Evolutionary conservation across 768 basidiomycete species (phyloP).

Genomic region (Tremella fuciformis): DNA sequence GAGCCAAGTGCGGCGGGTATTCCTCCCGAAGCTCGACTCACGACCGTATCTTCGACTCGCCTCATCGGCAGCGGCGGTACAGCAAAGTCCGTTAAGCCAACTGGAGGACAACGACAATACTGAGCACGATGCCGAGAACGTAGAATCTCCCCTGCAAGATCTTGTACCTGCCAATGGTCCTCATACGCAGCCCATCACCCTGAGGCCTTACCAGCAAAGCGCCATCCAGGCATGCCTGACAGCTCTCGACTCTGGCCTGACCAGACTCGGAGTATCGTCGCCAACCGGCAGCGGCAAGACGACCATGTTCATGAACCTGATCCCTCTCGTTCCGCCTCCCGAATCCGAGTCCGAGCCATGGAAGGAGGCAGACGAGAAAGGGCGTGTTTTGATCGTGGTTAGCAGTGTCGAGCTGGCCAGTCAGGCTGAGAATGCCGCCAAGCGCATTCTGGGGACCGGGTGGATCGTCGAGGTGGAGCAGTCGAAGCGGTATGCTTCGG

Average conservation of each 20-base stretch:
- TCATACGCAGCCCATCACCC: too few species aligned
- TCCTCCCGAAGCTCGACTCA: too few species aligned
- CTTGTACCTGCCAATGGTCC: too few species aligned
- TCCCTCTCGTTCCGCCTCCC: conserved; percentile 61
- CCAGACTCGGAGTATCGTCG: conserved; percentile 54
- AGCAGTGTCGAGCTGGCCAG: conserved; percentile 76
- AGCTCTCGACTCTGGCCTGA: conserved; percentile 65
- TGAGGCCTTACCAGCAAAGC: conserved; percentile 84
- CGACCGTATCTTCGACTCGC: too few species aligned
- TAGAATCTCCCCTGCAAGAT: too few species aligned
- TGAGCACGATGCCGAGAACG: too few species aligned
- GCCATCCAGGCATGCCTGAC: conserved; percentile 74
- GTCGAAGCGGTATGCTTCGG: conserved; percentile 69
- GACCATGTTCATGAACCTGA: conserved; percentile 79
- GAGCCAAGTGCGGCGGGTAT: too few species aligned
- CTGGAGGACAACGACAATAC: too few species aligned
- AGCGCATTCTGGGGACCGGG: conserved; percentile 61
- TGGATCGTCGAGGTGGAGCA: conserved; percentile 92
- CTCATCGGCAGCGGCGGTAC: too few species aligned
- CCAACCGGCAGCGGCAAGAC: conserved; percentile 65
- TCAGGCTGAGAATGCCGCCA: conserved; percentile 75
- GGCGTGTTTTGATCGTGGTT: conserved; percentile 73
- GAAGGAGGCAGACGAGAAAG: conserved; percentile 12
- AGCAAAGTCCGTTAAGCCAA: too few species aligned
- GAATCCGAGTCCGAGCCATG: too few species aligned